Evolutionary conservation across 208 protist genomes (phyloP).

Genomic region (Leishmania turanica): DNA sequence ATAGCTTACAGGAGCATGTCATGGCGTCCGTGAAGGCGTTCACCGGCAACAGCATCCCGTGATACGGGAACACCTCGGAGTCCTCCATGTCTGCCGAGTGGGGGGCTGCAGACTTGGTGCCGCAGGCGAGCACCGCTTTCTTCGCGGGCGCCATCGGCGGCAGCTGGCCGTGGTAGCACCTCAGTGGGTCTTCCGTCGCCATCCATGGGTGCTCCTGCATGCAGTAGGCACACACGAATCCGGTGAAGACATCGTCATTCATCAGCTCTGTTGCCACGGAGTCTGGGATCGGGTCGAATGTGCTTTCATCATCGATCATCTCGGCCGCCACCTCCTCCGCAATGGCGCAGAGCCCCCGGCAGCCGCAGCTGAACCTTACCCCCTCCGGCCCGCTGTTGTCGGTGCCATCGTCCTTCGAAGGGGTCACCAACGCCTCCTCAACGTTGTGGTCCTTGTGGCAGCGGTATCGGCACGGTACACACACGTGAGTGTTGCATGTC

Average conservation of each 20-base stretch:
- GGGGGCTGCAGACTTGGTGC: constrained; percentile 5
- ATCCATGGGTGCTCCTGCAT: constrained; percentile 89
- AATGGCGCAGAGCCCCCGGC: constrained; percentile 66
- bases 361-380: constrained; percentile 78
- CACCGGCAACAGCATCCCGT: constrained; percentile 76
- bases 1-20: constrained; percentile 68
- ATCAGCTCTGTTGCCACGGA: constrained; percentile 58
- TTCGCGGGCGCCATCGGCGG: constrained; percentile 31
- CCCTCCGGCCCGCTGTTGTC: constrained; percentile 48
- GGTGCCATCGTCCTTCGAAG: constrained; percentile 46
- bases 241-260: constrained; percentile 82
- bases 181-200: constrained; percentile 43
- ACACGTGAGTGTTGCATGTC: constrained; percentile 76
- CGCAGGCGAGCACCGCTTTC: constrained; percentile 53
- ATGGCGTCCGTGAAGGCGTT: constrained; percentile 63
- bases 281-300: constrained; percentile 41
- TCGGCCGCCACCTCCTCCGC: constrained; percentile 46
- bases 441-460: constrained; percentile 84
- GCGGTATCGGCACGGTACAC: constrained; percentile 75
- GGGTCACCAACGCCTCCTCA: constrained; percentile 31
- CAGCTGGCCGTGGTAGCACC: constrained; percentile 69
- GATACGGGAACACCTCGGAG: constrained; percentile 52
- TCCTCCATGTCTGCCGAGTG: neutral
- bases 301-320: constrained; percentile 42
- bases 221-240: constrained; percentile 76